Base-by-base conservation (phyloP, 495 filamentous ascomycete species). In the Trypethelium eluteriae region DNA sequence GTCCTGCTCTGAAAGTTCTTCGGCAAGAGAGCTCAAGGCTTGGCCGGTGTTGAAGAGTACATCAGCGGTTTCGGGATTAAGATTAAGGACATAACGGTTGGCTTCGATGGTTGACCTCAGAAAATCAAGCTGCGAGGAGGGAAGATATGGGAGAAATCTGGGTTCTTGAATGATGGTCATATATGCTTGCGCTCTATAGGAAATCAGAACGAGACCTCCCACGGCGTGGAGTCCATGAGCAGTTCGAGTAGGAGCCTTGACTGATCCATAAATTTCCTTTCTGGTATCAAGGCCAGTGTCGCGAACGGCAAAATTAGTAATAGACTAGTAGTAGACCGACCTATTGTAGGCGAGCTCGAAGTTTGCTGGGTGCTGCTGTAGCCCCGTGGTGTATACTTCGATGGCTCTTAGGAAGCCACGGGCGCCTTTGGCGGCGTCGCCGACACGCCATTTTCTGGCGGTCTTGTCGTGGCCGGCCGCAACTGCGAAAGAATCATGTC, bases 311-410 rank as follows among this genome's bases (percentile, higher is more conserved):
- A 14, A 11, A 25, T 14, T 35, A n/a, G 32, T 11, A 14, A 18
- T 7, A 59, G 7, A 32, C 7, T 18, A 5, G 11, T 36, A 36
- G 53, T 35, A 3, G 1, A 63, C 81, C 67, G 76, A 88, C 85
- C 86, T 89, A 74, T 90, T 89, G 71, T 89, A 89, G n/a, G 87
- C 86, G 56, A 89, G 72, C 76, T 90, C 88, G 77, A 89, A 88
- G 3, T 80, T 81, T 14, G 68, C 64, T 0, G 85, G 85, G 72
- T 83, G 83, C 66, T 77, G 81, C 56, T 78, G 76, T 18, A 89
- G 70, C 9, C 84, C 87, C n/a, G 81, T 79, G 64, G 85, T 82
- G 68, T 89, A 90, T 59, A 78, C 81, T 39, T 84, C 79, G 63
- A 89, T 83, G n/a, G 87, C 88, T 66, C 84, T 79, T 70, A 83